Conservation (phyloP, 129 eudicot species). For the Oenanthe sinensis region DNA sequence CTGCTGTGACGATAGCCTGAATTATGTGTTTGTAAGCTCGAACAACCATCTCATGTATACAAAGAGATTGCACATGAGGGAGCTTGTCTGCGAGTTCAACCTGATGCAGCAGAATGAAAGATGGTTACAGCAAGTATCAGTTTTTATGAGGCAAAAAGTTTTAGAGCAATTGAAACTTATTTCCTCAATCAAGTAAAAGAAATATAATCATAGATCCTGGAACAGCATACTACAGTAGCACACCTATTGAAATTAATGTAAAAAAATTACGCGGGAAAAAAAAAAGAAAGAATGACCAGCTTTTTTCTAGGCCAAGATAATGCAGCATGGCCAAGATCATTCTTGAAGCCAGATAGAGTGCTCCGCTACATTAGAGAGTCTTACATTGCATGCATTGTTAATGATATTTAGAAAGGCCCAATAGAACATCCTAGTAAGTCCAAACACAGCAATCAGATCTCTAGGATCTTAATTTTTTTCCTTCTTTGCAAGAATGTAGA, state of each 20-base stretch:
- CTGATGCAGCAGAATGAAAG: slow-evolving; percentile 26
- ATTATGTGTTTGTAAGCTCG: slow-evolving; percentile 89
- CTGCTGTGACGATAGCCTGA: slow-evolving; percentile 92
- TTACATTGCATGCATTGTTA: background rate
- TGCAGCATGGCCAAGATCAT: background rate
- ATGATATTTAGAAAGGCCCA: background rate
- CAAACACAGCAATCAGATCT: background rate
- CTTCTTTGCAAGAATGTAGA: background rate
- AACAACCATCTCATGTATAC: slow-evolving; percentile 95
- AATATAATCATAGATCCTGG: background rate
- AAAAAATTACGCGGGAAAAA: too few relatives aligned
- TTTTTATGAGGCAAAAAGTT: background rate
- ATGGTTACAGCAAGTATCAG: slow-evolving; percentile 10
- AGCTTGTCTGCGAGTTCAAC: slow-evolving; percentile 98
- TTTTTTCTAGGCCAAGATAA: background rate
- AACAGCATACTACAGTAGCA: background rate
- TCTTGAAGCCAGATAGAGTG: background rate
- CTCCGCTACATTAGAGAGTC: background rate
- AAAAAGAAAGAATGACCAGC: too few relatives aligned
- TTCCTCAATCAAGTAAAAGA: background rate
- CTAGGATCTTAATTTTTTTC: background rate
- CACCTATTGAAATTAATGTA: too few relatives aligned
- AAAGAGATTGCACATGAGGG: slow-evolving; percentile 94
- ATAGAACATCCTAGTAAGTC: background rate
- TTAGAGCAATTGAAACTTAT: background rate